Evolutionary conservation across 2,329 filamentous ascomycete genomes (phyloP), one percentile per base, ranked within the genome.

Genomic region (Venturia oleaginea): DNA sequence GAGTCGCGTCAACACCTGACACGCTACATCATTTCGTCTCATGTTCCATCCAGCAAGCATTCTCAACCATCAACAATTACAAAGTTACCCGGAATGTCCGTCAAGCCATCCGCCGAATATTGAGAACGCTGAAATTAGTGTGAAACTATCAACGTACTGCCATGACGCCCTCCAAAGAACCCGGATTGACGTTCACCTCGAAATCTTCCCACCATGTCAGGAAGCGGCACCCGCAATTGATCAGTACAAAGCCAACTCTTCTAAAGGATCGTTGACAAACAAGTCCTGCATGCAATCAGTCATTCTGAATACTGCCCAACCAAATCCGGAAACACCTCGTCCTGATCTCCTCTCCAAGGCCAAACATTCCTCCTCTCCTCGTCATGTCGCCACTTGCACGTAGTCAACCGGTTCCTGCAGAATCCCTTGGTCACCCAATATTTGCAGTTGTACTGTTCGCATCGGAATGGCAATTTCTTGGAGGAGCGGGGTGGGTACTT

Each of bases 351-450:
- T 5, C 6, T 32, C 51, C 51, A 57, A 34, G 51, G 51, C 51
- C 51, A 57, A 57, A 57, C 51, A 57, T 57, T 57, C 51, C 51
- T 57, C 27, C 51, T 57, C 51, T 57, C 51, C 27, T 32, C 27
- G 27, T 57, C 51, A 22, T 57, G 51, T 57, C 51, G 27, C 27
- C 51, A 57, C 17, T 57, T 57, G 30, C 51, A 57, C 3, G 51
- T 57, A 19, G 51, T 57, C 27, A 17, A 19, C 15, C 30, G 27
- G 15, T 17, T 57, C 8, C 19, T 57, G 27, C 51, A 57, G 30
- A 32, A 57, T 10, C 51, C 51, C 30, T 34, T 57, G 27, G 11
- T 57, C 15, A 57, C 51, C 51, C 51, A 57, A 15, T 34, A 57
- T 34, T 57, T 34, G 51, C 51, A 57, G 19, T 57, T 57, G 27